Conservation (phyloP, 139 green algal genomes). For the Asterochloris erici region DNA sequence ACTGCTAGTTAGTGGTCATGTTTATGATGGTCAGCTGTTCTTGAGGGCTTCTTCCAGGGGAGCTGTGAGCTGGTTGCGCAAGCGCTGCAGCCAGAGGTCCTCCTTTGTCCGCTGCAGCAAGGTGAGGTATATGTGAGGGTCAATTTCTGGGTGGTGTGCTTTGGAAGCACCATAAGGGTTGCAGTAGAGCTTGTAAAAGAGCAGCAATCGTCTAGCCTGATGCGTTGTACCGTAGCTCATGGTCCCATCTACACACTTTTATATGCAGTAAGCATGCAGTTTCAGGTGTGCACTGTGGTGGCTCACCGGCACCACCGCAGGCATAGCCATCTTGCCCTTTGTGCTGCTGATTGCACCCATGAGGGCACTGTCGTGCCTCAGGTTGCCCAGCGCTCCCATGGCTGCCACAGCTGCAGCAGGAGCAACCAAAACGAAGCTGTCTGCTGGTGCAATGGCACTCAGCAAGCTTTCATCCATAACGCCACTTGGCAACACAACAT, state of each 20-base stretch:
- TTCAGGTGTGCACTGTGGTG: not conserved
- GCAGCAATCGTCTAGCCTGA: too few relatives aligned
- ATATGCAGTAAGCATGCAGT: not conserved
- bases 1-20: not conserved
- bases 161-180: not conserved
- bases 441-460: too few relatives aligned
- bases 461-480: too few relatives aligned
- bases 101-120: slow-evolving; percentile 20
- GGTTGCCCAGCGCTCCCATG: slow-evolving; percentile 8
- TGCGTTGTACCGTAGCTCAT: not conserved
- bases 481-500: too few relatives aligned
- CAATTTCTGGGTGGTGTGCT: not conserved
- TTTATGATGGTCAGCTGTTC: not conserved
- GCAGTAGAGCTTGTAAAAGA: not conserved
- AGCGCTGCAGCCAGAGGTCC: slow-evolving; percentile 19
- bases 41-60: slow-evolving; percentile 5
- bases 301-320: slow-evolving; percentile 13
- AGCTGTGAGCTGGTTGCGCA: slow-evolving; percentile 14
- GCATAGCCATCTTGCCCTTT: slow-evolving; percentile 14
- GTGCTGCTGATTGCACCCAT: slow-evolving; percentile 18
- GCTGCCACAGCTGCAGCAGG: slow-evolving; percentile 2
- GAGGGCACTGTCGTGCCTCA: slow-evolving; percentile 21
- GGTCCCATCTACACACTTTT: not conserved
- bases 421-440: too few relatives aligned
- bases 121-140: not conserved